These are phyloP conservation scores for Spathaspora sp. DNA, from an alignment of 1,139 yeast genomes.

Conservation along the genomic window DNA sequence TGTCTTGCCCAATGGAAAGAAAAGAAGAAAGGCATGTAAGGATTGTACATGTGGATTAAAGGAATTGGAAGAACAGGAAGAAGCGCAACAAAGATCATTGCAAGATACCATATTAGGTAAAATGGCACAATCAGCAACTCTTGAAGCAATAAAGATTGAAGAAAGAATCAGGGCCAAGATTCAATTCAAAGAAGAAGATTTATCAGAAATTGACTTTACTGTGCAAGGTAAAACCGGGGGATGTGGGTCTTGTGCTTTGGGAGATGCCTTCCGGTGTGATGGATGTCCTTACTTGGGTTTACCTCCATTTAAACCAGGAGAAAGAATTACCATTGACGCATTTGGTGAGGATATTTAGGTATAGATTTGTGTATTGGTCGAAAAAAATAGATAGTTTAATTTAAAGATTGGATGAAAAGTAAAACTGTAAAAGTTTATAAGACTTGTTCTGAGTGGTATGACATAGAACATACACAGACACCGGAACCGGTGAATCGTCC, in stretches of 20 bases:
- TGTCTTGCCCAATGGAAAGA: constrained; percentile 55
- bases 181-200: constrained; percentile 62
- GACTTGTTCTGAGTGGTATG: too few species aligned
- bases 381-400: background rate
- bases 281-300: constrained; percentile 97
- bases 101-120: constrained; percentile 47
- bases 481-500: background rate
- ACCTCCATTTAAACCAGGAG: constrained; percentile 98
- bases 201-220: constrained; percentile 90
- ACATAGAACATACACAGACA: too few species aligned
- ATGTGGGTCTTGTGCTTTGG: constrained; percentile 94
- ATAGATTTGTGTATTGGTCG: background rate
- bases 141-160: constrained; percentile 55
- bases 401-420: background rate
- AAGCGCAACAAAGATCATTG: constrained; percentile 45
- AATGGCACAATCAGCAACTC: constrained; percentile 53
- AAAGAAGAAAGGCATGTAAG: constrained; percentile 86
- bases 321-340: constrained; percentile 55
- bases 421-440: background rate
- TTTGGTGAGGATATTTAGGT: constrained; percentile 48
- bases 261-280: constrained; percentile 97
- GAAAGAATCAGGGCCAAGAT: constrained; percentile 47
- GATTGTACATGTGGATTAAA: constrained; percentile 97
- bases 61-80: constrained; percentile 67
- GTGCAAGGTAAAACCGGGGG: constrained; percentile 94